Percentiles rank a stretch among this genome's conserved stretches.
Evolutionary conservation across 1,284 basidiomycete species (phyloP).

Genomic region (Trichosporon ovoides): DNA sequence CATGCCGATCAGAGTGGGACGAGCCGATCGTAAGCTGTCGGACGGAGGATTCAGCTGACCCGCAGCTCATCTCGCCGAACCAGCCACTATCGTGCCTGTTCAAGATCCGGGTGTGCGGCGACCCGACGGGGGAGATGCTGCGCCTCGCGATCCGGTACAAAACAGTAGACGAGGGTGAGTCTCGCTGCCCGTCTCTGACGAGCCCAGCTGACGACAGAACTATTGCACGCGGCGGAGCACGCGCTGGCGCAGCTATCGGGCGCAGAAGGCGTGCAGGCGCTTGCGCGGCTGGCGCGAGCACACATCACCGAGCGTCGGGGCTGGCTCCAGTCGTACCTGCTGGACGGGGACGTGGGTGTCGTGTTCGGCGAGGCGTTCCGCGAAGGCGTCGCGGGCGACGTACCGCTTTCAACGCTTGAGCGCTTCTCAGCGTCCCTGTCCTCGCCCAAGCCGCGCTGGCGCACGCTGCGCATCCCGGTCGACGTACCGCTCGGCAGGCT

Average conservation of each 20-base stretch:
- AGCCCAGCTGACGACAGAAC: slow-evolving; percentile 15
- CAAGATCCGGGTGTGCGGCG: slow-evolving; percentile 29
- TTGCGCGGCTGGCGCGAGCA: slow-evolving; percentile 9
- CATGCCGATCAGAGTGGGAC: slow-evolving; percentile 24
- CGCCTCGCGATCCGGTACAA: slow-evolving; percentile 38
- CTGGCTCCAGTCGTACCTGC: slow-evolving; percentile 24
- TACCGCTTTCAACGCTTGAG: not conserved
- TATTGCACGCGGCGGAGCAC: slow-evolving; percentile 11
- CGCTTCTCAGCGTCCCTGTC: slow-evolving; percentile 3
- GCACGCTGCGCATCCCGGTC: slow-evolving; percentile 45
- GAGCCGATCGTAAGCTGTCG: slow-evolving; percentile 21
- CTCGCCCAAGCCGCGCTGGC: slow-evolving; percentile 21
- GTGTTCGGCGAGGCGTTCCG: slow-evolving; percentile 14
- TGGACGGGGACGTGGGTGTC: not conserved
- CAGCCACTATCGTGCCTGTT: slow-evolving; percentile 43
- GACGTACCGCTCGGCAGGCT: slow-evolving; percentile 41
- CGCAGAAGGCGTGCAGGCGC: not conserved
- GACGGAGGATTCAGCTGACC: not conserved
- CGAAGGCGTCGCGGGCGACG: not conserved
- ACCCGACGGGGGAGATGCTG: slow-evolving; percentile 20
- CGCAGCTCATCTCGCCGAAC: slow-evolving; percentile 31
- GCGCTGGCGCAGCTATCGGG: slow-evolving; percentile 3
- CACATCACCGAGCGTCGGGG: slow-evolving; percentile 9
- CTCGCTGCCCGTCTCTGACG: too few species aligned
- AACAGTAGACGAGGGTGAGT: slow-evolving; percentile 37